Evolutionary conservation across 2,329 filamentous ascomycete genomes (phyloP), one percentile per base, ranked within the genome.

Genomic region (Pseudopyricularia cyperi): DNA sequence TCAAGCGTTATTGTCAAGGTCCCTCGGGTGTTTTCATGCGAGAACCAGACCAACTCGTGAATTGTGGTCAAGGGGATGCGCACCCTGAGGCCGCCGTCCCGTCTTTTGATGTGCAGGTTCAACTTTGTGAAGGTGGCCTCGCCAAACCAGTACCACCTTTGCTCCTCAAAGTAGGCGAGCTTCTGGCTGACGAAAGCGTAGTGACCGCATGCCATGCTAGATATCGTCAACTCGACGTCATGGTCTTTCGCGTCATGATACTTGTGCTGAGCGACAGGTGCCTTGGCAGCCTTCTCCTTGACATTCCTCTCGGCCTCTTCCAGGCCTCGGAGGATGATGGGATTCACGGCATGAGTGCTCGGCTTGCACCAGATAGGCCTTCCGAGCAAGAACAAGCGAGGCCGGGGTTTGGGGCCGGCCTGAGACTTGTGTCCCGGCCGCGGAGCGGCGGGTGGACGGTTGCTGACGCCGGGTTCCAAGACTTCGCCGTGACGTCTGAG

Each of bases 31-130:
- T 44, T 24, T 9, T 28, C 15, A 1, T 24, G 17, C 17, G 37
- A 11, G 24, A 24, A 26, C 62, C 68, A 57, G 2, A 77, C 62
- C 8, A 74, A 58, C 49, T 76, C 71, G 28, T 73, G 56, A 32
- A 79, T 71, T 2, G 66, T 74, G 19, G 68, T 66, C 35, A 75
- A 72, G 0, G 72, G 66, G 14, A 82, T 71, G 48, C 77, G 71
- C 33, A 80, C 63, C 15, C 24, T 66, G 59, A 4, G 67, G 54
- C 0, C 56, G 55, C 55, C 28, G 71, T 66, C 49, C 12, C 11
- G 22, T 44, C 12, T 44, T 19, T 19, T 44, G 22, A 44, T 24
- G 22, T 44, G 39, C 3, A 81, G 57, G 3, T 58, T 58, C 6
- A 64, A 61, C 51, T 67, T 71, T 11, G 67, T 65, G 56, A 80